Conservation (phyloP, 768 basidiomycete species). For the Podaxis carcinomalis region DNA sequence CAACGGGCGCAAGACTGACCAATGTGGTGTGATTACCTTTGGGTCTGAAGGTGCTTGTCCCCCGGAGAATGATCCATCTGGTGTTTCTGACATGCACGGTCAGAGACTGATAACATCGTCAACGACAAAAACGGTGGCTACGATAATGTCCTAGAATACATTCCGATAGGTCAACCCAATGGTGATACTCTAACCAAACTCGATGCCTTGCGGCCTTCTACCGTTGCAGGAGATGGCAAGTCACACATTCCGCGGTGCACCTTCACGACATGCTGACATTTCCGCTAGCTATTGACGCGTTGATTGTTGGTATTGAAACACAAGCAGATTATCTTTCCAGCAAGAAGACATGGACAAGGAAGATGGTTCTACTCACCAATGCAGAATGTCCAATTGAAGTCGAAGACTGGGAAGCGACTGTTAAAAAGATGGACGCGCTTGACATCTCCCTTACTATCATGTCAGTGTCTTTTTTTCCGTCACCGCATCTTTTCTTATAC, state of each 20-base stretch:
- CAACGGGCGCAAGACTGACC: slow-evolving; percentile 88
- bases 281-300: slow-evolving; percentile 69
- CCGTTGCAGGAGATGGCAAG: slow-evolving; percentile 63
- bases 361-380: slow-evolving; percentile 81
- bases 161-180: slow-evolving; percentile 65
- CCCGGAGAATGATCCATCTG: background rate
- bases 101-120: slow-evolving; percentile 66
- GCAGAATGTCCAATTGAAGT: slow-evolving; percentile 71
- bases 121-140: slow-evolving; percentile 63
- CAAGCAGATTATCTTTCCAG: slow-evolving; percentile 61
- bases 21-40: slow-evolving; percentile 85
- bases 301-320: slow-evolving; percentile 84
- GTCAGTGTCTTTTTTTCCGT: slow-evolving; percentile 35
- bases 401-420: slow-evolving; percentile 72
- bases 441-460: slow-evolving; percentile 63
- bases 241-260: background rate
- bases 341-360: slow-evolving; percentile 84
- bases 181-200: slow-evolving; percentile 62
- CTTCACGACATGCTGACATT: background rate
- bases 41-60: slow-evolving; percentile 62
- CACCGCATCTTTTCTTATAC: background rate
- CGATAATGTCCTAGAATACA: slow-evolving; percentile 67
- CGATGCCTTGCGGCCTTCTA: slow-evolving; percentile 53
- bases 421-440: slow-evolving; percentile 56
- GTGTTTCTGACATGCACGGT: slow-evolving; percentile 2